Base-by-base conservation (phyloP, 805 yeast genomes). In the Saturnispora halmiae region DNA sequence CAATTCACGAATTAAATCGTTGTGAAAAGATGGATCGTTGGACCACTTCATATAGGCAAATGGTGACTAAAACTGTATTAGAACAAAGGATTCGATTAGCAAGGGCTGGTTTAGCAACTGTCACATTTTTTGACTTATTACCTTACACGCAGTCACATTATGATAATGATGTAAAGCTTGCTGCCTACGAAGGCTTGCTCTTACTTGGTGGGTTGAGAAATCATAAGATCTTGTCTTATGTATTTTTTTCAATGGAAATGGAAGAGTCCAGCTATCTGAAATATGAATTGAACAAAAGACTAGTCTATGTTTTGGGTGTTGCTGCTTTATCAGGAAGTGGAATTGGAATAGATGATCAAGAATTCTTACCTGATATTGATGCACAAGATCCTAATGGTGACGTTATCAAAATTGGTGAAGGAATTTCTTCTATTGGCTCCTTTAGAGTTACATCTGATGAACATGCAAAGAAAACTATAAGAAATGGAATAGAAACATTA, bases 11-110 rank as follows among this genome's bases (percentile, higher is more conserved):
- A 53, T 65, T 92, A 34, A 75, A 79, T 41, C 70, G 96, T 44
- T 71, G 78, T 45, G 75, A 77, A 49, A 77, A 87, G 46, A 69
- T 92, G 62, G 97, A 90, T 53, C 77, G 73, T 32, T 86, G 94
- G 94, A 68, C 81, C 6, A 90, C 96, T 1, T 79, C 95, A 0
- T 76, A 73, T 46, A 79, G 76, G 39, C 56, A 70, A 43, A 46
- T 69, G 28, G 64, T 83, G 30, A 69, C 87, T 14, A 59, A 66
- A 21, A 63, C 74, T 4, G 74, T 87, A 22, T 50, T 87, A 18
- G 59, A 62, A 30, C 79, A 75, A 47, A 82, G 80, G 47, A 67
- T 82, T 31, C 58, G 65, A 28, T 60, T 92, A 31, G 77, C 81
- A 0, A 58, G 70, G 10, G 63, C 64, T 15, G 85, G 86, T 0